These are phyloP conservation scores for Populus euphratica DNA, from an alignment of 345 rosid genomes.

Conservation along the genomic window DNA sequence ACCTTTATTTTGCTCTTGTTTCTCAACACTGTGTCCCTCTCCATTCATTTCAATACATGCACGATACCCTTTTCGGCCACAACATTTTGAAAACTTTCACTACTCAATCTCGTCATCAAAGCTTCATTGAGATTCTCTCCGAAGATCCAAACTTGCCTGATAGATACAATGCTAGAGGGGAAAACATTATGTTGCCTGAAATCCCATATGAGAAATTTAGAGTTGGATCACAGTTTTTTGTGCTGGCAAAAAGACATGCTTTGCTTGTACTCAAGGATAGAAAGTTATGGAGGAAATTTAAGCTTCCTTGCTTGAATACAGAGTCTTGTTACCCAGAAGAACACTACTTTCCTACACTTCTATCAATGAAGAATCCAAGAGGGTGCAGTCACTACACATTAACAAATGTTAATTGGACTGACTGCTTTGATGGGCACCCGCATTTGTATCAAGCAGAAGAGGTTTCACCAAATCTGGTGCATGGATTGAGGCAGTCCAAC, in stretches of 20 bases:
- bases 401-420: conserved; percentile 87
- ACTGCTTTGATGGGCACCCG: conserved; percentile 68
- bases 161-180: conserved; percentile 67
- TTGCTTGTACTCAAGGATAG: conserved; percentile 55
- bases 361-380: conserved; percentile 60
- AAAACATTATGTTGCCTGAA: conserved; percentile 60
- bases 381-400: conserved; percentile 65
- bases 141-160: conserved; percentile 53
- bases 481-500: conserved; percentile 48
- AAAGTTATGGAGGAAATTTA: conserved; percentile 73
- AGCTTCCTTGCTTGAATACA: conserved; percentile 49
- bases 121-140: conserved; percentile 75
- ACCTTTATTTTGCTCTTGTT: conserved; percentile 73
- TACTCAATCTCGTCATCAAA: conserved; percentile 32
- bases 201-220: conserved; percentile 54
- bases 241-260: conserved; percentile 66
- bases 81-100: conserved; percentile 26
- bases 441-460: conserved; percentile 45
- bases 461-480: conserved; percentile 46
- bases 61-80: conserved; percentile 53
- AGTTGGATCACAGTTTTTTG: conserved; percentile 88
- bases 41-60: conserved; percentile 61
- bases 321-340: conserved; percentile 81
- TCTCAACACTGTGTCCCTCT: conserved; percentile 86
- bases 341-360: conserved; percentile 81